phyloP scores from a whole-genome alignment of 345 rosid genomes.

The Arabis hirsuta region DNA sequence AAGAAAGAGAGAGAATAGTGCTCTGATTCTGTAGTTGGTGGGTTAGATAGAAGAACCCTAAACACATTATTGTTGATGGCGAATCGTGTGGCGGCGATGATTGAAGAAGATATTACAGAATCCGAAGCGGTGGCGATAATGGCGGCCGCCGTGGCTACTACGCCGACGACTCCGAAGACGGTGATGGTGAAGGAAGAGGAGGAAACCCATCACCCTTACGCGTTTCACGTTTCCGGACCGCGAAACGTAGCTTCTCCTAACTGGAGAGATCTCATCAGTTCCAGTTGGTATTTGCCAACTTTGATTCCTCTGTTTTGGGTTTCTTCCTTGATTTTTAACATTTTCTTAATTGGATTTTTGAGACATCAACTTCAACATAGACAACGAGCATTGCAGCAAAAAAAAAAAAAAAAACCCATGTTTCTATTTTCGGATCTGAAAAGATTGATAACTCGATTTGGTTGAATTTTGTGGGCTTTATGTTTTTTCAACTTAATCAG shows the following conservation, averaged over 20 bases:
- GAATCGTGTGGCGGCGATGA: constrained; percentile 36
- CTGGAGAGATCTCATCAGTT: constrained; percentile 94
- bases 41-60: not conserved
- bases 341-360: not conserved
- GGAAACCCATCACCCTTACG: constrained; percentile 78
- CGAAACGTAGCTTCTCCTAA: constrained; percentile 83
- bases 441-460: not conserved
- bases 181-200: constrained; percentile 42
- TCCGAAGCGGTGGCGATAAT: constrained; percentile 33
- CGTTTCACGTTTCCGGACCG: constrained; percentile 93
- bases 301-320: not conserved
- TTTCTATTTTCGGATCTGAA: constrained; percentile 18
- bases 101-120: constrained; percentile 45
- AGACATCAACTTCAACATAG: not conserved
- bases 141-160: constrained; percentile 11
- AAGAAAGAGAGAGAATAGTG: not conserved
- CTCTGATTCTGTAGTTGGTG: constrained; percentile 31
- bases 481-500: not conserved
- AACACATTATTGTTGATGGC: constrained; percentile 40
- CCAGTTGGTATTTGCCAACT: constrained; percentile 70
- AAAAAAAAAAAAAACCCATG: not conserved
- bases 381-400: not conserved
- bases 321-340: not conserved
- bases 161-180: constrained; percentile 34
- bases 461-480: not conserved